These are phyloP conservation scores for Amanita molliuscula DNA, from an alignment of 768 basidiomycete species.

Conservation along the genomic window DNA sequence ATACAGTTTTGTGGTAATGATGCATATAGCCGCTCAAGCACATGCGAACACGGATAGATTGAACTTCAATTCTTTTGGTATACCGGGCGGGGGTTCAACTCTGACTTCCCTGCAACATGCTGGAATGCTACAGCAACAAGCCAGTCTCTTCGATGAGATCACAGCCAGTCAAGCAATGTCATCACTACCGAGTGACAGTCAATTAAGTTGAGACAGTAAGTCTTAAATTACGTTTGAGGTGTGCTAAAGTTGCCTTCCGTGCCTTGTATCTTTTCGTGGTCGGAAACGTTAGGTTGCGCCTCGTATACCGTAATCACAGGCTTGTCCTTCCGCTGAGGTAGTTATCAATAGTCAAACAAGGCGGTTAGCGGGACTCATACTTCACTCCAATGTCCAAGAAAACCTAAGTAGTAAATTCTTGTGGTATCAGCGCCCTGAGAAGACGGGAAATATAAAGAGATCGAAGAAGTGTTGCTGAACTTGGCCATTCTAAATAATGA, in stretches of 20 bases:
- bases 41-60: neutral
- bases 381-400: slow-evolving; percentile 75
- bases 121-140: slow-evolving; percentile 1
- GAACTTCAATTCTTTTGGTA: neutral
- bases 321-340: slow-evolving; percentile 54
- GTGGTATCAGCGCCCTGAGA: slow-evolving; percentile 72
- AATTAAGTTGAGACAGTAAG: neutral
- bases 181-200: neutral
- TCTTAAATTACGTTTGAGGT: slow-evolving; percentile 22
- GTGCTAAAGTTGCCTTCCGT: slow-evolving; percentile 48
- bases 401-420: slow-evolving; percentile 76
- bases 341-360: neutral
- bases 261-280: slow-evolving; percentile 83
- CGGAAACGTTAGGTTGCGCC: slow-evolving; percentile 75
- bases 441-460: slow-evolving; percentile 78
- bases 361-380: slow-evolving; percentile 23
- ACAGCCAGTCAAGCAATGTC: neutral
- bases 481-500: slow-evolving; percentile 56
- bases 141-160: neutral
- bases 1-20: neutral
- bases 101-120: neutral
- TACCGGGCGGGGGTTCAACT: neutral
- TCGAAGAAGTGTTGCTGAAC: slow-evolving; percentile 69
- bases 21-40: neutral
- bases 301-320: slow-evolving; percentile 86